Conservation (phyloP, 768 basidiomycete genomes). For the Pleurotus eryngii region DNA sequence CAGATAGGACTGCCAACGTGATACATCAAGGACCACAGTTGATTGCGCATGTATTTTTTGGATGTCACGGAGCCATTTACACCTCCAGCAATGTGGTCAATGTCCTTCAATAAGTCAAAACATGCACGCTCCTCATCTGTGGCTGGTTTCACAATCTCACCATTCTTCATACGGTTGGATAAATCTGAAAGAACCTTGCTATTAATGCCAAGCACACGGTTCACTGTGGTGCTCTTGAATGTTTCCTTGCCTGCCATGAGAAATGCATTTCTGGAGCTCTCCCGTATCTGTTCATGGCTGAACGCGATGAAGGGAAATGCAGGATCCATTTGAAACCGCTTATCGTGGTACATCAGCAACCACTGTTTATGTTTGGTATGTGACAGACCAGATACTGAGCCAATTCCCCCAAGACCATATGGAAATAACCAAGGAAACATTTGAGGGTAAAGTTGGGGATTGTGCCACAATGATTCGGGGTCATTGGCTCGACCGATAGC, state of each 20-base stretch:
- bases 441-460: slow-evolving; percentile 29
- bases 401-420: slow-evolving; percentile 32
- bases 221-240: slow-evolving; percentile 24
- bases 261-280: no score
- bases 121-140: slow-evolving; percentile 31
- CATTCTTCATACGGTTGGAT: no score
- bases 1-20: no score
- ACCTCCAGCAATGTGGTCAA: slow-evolving; percentile 31
- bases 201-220: slow-evolving; percentile 23
- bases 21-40: no score
- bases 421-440: slow-evolving; percentile 22
- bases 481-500: slow-evolving; percentile 13
- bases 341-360: slow-evolving; percentile 34
- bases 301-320: slow-evolving; percentile 26
- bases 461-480: slow-evolving; percentile 22
- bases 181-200: no score
- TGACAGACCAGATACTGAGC: slow-evolving; percentile 12
- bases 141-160: slow-evolving; percentile 15
- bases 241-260: slow-evolving; percentile 34
- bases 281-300: slow-evolving; percentile 13
- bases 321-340: slow-evolving; percentile 31
- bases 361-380: slow-evolving; percentile 18
- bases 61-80: slow-evolving; percentile 22
- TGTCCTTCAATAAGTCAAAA: slow-evolving; percentile 27
- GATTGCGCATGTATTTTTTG: slow-evolving; percentile 25